Percentiles rank a stretch among this genome's conserved stretches.
phyloP scores from a whole-genome alignment of 805 yeast species.

The Candida tammaniensis region DNA sequence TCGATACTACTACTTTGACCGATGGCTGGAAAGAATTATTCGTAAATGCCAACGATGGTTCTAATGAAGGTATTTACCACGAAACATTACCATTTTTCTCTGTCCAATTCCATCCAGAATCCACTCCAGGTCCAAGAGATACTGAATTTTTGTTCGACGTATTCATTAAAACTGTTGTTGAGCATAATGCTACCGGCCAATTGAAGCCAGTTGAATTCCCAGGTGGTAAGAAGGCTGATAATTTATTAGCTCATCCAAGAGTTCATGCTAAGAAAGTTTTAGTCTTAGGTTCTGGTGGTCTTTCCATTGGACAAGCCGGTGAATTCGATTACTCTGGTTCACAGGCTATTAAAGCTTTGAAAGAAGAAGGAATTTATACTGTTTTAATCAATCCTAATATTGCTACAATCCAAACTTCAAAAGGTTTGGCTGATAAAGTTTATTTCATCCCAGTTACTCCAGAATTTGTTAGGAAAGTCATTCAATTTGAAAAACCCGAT shows the following conservation, averaged over 20 bases:
- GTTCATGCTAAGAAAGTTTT: conserved; percentile 86
- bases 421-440: conserved; percentile 90
- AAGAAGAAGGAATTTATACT: conserved; percentile 94
- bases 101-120: conserved; percentile 99
- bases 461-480: conserved; percentile 91
- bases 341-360: conserved; percentile 94
- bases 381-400: conserved; percentile 92
- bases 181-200: conserved; percentile 54
- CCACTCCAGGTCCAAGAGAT: conserved; percentile 99
- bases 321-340: conserved; percentile 97
- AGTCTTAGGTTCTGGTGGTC: conserved; percentile 95
- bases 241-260: conserved; percentile 71
- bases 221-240: conserved; percentile 77
- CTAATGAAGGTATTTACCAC: conserved; percentile 98
- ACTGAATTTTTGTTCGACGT: conserved; percentile 96
- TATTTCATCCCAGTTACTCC: conserved; percentile 96
- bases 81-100: conserved; percentile 87
- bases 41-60: conserved; percentile 93
- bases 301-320: conserved; percentile 97
- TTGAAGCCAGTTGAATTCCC: conserved; percentile 83
- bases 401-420: conserved; percentile 96
- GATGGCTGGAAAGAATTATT: conserved; percentile 91
- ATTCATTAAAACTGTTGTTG: conserved; percentile 77
- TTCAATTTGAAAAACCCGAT: conserved; percentile 95
- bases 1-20: conserved; percentile 72